Percentiles rank a stretch among this genome's conserved stretches.
phyloP scores from a whole-genome alignment of 2,329 filamentous ascomycete genomes.

The Herpomyces periplanetae region DNA sequence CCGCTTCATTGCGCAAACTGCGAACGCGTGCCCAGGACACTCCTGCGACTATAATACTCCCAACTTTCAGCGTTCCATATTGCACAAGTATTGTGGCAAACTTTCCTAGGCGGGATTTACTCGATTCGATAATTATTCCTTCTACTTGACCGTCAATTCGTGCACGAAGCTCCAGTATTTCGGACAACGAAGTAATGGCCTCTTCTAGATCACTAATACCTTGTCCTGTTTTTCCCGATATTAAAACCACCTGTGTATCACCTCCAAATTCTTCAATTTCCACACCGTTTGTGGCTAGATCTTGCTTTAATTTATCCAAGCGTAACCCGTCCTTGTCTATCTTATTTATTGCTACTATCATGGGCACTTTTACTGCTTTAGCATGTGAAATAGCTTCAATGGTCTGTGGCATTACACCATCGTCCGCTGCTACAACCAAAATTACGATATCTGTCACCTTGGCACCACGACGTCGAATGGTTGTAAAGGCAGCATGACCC shows the following conservation, averaged over 20 bases:
- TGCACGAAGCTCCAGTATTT: slow-evolving; percentile 61
- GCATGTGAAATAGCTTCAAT: slow-evolving; percentile 86
- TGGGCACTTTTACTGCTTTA: slow-evolving; percentile 44
- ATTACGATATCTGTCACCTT: slow-evolving; percentile 91
- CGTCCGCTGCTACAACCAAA: slow-evolving; percentile 74
- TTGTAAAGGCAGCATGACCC: slow-evolving; percentile 72
- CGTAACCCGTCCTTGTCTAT: slow-evolving; percentile 55
- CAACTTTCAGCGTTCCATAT: slow-evolving; percentile 39
- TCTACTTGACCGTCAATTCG: slow-evolving; percentile 37
- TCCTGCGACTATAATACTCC: slow-evolving; percentile 55
- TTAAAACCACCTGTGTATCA: slow-evolving; percentile 58
- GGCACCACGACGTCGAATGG: slow-evolving; percentile 77
- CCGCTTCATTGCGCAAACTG: slow-evolving; percentile 45
- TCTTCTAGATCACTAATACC: slow-evolving; percentile 81
- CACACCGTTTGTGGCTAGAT: slow-evolving; percentile 42
- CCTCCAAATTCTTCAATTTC: slow-evolving; percentile 83
- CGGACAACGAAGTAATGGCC: slow-evolving; percentile 43
- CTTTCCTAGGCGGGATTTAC: slow-evolving; percentile 44
- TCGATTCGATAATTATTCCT: slow-evolving; percentile 74
- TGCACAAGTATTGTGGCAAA: slow-evolving; percentile 63
- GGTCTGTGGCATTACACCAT: slow-evolving; percentile 88
- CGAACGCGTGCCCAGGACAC: slow-evolving; percentile 60
- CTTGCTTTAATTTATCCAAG: slow-evolving; percentile 46
- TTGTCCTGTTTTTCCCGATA: slow-evolving; percentile 68
- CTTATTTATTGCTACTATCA: slow-evolving; percentile 94